Evolutionary conservation across 306 rosid species (phyloP), one percentile per base, ranked within the genome.

Genomic region (Biancaea sappan): DNA sequence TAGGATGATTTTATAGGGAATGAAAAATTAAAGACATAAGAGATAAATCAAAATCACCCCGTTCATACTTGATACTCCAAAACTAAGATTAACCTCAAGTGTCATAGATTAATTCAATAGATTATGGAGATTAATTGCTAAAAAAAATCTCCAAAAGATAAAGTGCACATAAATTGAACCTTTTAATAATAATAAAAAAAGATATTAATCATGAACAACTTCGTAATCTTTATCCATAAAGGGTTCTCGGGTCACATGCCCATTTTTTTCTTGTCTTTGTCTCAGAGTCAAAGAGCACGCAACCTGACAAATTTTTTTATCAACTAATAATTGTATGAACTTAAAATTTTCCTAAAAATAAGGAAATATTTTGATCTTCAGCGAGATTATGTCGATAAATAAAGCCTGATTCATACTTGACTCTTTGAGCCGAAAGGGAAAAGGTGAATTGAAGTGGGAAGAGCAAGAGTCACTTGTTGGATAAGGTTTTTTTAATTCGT

Each of bases 311-410:
- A 62, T 7, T 1, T 15, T 43, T 19, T 16, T 26, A 61, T 10
- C 51, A 8, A 29, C 32, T 47, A 22, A 51, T 52, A 19, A 28
- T 51, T 65, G 66, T 16, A 64, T 38, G 46, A 19, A 21, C 66
- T 19, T 57, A 57, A 76, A 44, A 21, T 8, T 76, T 66, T n/a
- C 52, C 69, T 54, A 41, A 66, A 14, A 66, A 54, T 21, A 26
- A 43, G 74, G 74, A 76, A 53, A 0, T 19, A 6, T 54, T 19
- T 72, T 9, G 16, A 29, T n/a, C 22, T 43, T 29, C 8, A 15
- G n/a, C 54, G 37, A 64, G 57, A 50, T 6, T 12, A n/a, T 24
- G 31, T 50, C 5, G 21, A 47, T 6, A 1, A 41, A 51, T n/a
- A 75, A 19, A 40, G 46, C 38, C 73, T 64, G 38, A 32, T 44